These are phyloP conservation scores for Umbilicaria muhlenbergii DNA, from an alignment of 495 filamentous ascomycete species.

Conservation along the genomic window DNA sequence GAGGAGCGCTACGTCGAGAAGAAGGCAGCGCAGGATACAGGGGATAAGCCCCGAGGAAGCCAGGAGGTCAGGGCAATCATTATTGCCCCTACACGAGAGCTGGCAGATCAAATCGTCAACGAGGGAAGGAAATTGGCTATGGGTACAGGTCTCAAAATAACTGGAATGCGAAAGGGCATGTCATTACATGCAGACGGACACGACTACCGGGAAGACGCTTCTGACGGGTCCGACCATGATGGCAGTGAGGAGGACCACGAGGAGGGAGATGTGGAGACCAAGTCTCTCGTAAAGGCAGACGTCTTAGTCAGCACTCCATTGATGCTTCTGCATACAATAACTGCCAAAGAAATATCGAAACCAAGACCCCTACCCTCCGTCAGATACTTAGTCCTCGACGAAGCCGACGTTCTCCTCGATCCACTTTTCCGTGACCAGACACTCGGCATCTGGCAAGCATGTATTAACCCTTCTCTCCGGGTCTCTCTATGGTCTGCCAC, in stretches of 20 bases:
- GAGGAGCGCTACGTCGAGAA: constrained; percentile 29
- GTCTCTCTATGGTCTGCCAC: constrained; percentile 89
- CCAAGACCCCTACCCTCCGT: constrained; percentile 43
- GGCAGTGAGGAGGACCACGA: constrained; percentile 20
- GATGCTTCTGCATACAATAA: constrained; percentile 57
- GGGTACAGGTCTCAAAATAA: constrained; percentile 65
- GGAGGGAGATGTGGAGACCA: constrained; percentile 24
- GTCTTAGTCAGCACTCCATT: constrained; percentile 83
- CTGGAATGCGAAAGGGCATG: constrained; percentile 76
- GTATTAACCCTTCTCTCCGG: constrained; percentile 46
- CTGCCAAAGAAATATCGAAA: constrained; percentile 27
- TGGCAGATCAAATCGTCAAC: constrained; percentile 83
- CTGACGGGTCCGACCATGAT: constrained; percentile 14
- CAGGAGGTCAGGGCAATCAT: constrained; percentile 53
- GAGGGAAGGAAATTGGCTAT: constrained; percentile 69
- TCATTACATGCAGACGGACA: constrained; percentile 31
- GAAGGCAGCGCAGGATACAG: constrained; percentile 15
- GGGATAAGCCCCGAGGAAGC: constrained; percentile 12
- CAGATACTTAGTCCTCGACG: constrained; percentile 65
- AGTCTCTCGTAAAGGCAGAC: constrained; percentile 43
- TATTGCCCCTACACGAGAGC: constrained; percentile 82
- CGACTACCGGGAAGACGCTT: constrained; percentile 15
- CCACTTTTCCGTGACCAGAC: constrained; percentile 84
- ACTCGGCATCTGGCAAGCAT: constrained; percentile 67
- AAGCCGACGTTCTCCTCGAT: constrained; percentile 90